phyloP scores from a whole-genome alignment of 1,284 basidiomycete genomes.

The Athelia psychrophila region DNA sequence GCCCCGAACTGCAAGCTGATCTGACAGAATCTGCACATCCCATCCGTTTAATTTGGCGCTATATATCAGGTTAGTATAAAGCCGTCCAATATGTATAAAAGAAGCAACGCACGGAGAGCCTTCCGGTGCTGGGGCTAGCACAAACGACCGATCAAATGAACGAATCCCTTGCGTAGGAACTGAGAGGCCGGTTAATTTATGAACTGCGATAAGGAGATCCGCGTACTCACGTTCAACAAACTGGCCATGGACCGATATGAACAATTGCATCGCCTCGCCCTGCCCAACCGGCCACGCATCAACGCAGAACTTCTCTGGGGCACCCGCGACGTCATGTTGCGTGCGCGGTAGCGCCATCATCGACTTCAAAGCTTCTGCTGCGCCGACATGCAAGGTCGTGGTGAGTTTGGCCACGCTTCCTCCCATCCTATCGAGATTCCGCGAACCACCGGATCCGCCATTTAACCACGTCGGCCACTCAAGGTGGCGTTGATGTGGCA shows the following conservation, averaged over 20 bases:
- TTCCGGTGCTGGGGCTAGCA: constrained; percentile 78
- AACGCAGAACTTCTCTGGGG: constrained; percentile 82
- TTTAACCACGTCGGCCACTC: constrained; percentile 73
- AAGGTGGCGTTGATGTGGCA: constrained; percentile 81
- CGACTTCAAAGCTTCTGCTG: constrained; percentile 62
- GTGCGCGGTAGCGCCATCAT: constrained; percentile 72
- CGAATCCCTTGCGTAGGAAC: constrained; percentile 68
- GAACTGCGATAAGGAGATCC: constrained; percentile 6
- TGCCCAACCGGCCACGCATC: constrained; percentile 83
- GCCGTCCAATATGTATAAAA: constrained; percentile 1
- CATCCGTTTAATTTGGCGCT: constrained; percentile 84
- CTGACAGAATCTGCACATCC: constrained; percentile 89
- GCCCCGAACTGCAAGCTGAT: constrained; percentile 80
- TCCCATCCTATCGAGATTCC: constrained; percentile 74
- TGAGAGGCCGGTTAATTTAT: constrained; percentile 21
- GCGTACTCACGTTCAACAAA: constrained; percentile 78
- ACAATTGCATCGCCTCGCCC: constrained; percentile 61
- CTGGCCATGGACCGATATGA: constrained; percentile 89
- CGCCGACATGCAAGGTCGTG: constrained; percentile 72
- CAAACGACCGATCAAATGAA: constrained; percentile 92
- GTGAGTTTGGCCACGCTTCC: constrained; percentile 62
- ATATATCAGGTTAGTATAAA: constrained; percentile 10
- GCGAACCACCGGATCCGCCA: constrained; percentile 54
- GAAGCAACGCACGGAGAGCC: constrained; percentile 68
- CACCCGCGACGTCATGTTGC: constrained; percentile 72